Base-by-base conservation (phyloP, 352 stramenopile genomes). In the Pythium dissimile region DNA sequence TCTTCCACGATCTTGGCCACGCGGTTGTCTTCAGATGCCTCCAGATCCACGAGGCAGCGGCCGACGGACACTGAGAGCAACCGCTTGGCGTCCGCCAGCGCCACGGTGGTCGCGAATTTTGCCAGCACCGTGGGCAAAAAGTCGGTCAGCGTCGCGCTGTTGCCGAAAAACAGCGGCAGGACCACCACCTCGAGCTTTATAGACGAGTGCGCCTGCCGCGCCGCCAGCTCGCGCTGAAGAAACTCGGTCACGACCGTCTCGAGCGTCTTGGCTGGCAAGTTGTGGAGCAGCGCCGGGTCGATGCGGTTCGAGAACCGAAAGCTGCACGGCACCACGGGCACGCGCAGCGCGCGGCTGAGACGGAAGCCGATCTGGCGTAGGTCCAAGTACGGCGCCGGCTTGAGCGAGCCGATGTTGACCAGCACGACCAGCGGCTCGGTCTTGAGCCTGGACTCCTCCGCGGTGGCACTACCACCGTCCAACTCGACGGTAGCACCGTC, bases 271-370 rank as follows among this genome's bases (percentile, higher is more conserved):
- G 82, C 86, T 1, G 73, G 61, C 15, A 86, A 48, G 27, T 78
- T 83, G 46, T 95, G 77, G 8, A 94, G 68, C 42, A 84, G 48
- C 5, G 66, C 34, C 0, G 66, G 43, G 32, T 85, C 63, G 30
- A 95, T 84, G n/a, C 77, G 76, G 67, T 92, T 62, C 28, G 82
- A 92, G 43, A 90, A 90, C 27, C 77, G 73, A 54, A 92, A 92
- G 57, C 80, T 91, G 51, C 81, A 89, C 13, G 84, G 79, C 8
- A 89, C 58, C 0, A 95, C 83, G 10, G 71, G 73, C 27, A 65
- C 38, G 5, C 72, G 63, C 7, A 91, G 62, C n/a, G 68, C 49
- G 9, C 77, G 73, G 56, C 81, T 90, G 13, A 94, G 53, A 15
- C 69, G 77, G 54, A 90, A 84, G 38, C 72, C 71, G 42, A 92